A percentile compares a stretch with the other conserved stretches of the same genome.
Conservation (phyloP, 805 yeast genomes). For the Spathaspora boniae region DNA sequence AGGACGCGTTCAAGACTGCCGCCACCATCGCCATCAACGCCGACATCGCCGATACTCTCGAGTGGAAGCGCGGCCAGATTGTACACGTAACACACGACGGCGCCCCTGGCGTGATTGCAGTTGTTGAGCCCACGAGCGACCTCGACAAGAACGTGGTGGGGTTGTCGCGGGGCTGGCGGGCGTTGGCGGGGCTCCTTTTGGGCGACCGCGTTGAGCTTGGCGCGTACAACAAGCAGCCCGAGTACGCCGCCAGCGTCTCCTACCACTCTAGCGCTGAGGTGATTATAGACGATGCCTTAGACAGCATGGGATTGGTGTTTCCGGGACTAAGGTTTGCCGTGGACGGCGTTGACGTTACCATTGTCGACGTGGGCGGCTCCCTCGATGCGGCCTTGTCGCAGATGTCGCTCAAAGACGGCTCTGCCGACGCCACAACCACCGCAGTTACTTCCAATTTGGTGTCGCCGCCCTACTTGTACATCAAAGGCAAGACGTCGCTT, state of each 20-base stretch:
- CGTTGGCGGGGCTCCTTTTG: constrained; percentile 39
- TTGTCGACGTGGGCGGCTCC: constrained; percentile 25
- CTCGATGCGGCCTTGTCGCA: constrained; percentile 34
- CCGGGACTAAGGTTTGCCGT: constrained; percentile 45
- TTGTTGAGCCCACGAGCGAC: constrained; percentile 34
- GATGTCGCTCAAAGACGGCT: constrained; percentile 29
- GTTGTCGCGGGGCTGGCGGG: constrained; percentile 24
- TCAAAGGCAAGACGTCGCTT: constrained; percentile 16
- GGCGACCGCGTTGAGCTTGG: constrained; percentile 47
- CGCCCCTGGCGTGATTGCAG: constrained; percentile 42
- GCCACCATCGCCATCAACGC: constrained; percentile 41
- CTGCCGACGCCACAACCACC: constrained; percentile 9
- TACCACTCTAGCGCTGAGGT: background rate
- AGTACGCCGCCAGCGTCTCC: constrained; percentile 17
- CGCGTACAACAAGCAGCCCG: constrained; percentile 49
- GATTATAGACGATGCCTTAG: constrained; percentile 25
- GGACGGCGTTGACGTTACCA: constrained; percentile 17
- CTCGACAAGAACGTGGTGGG: constrained; percentile 26
- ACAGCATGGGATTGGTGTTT: constrained; percentile 57
- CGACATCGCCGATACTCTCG: constrained; percentile 45
- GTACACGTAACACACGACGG: constrained; percentile 45
- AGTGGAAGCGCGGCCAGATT: constrained; percentile 43
- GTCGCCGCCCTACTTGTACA: constrained; percentile 49
- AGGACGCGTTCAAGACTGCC: constrained; percentile 10
- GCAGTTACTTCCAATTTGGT: constrained; percentile 14